phyloP scores from a whole-genome alignment of 1,139 yeast species.

The Lodderomyces orthopsilosis region DNA sequence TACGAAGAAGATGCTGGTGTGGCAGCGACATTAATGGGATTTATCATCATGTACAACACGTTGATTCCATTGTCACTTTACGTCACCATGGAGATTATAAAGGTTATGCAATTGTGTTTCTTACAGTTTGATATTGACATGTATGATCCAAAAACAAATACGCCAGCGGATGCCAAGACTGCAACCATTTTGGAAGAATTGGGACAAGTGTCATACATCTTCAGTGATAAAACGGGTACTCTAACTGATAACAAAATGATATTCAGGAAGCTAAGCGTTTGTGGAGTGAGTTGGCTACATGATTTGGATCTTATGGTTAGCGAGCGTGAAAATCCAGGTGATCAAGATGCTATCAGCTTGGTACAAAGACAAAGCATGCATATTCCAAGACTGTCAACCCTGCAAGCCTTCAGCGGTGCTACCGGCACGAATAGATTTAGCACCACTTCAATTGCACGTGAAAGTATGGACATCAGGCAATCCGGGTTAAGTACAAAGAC shows the following conservation, averaged over 20 bases:
- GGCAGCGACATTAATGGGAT: conserved; percentile 91
- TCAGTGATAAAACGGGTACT: conserved; percentile 97
- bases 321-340: conserved; percentile 17
- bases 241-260: conserved; percentile 89
- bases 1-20: conserved; percentile 73
- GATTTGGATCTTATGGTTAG: conserved; percentile 53
- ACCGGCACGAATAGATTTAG: conserved; percentile 21
- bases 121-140: conserved; percentile 90
- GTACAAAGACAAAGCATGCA: conserved; percentile 16
- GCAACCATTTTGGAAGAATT: conserved; percentile 94
- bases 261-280: conserved; percentile 77
- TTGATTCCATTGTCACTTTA: conserved; percentile 91
- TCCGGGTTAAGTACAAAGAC: conserved; percentile 15
- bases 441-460: conserved; percentile 33
- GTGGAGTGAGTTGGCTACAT: conserved; percentile 90
- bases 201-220: conserved; percentile 93
- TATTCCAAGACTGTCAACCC: conserved; percentile 19
- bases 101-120: conserved; percentile 76
- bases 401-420: background rate
- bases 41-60: conserved; percentile 94
- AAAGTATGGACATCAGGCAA: conserved; percentile 22
- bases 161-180: conserved; percentile 93
- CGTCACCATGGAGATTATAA: conserved; percentile 95
- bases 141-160: conserved; percentile 81
- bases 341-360: conserved; percentile 9